phyloP scores from a whole-genome alignment of 2,329 filamentous ascomycete species.

The Aspergillus novofumigatus region DNA sequence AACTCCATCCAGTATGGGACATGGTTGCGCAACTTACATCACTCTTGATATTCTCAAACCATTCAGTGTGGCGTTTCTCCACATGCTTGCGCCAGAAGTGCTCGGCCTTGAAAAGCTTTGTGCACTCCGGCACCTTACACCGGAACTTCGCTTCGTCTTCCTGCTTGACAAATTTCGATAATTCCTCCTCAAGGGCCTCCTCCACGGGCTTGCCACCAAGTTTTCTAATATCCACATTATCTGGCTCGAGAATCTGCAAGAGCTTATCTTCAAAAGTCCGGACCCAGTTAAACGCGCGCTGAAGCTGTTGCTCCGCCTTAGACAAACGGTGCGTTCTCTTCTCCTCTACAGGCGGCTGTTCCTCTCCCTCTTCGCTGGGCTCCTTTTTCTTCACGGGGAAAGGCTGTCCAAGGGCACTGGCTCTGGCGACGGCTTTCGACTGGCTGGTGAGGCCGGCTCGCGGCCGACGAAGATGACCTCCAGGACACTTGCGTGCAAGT shows the following conservation, averaged over 20 bases:
- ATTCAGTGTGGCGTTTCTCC: slow-evolving; percentile 90
- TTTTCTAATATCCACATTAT: slow-evolving; percentile 81
- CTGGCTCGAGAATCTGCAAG: slow-evolving; percentile 84
- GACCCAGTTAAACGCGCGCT: slow-evolving; percentile 97
- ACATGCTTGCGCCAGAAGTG: slow-evolving; percentile 98
- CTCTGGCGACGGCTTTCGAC: slow-evolving; percentile 78
- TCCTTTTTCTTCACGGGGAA: slow-evolving; percentile 80
- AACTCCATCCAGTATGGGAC: neutral
- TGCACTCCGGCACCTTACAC: slow-evolving; percentile 93
- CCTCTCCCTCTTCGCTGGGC: slow-evolving; percentile 59
- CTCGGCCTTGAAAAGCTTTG: slow-evolving; percentile 94
- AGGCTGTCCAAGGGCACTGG: slow-evolving; percentile 74
- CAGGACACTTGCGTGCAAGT: slow-evolving; percentile 89
- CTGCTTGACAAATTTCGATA: slow-evolving; percentile 86
- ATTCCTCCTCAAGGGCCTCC: slow-evolving; percentile 80
- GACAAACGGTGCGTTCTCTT: slow-evolving; percentile 68
- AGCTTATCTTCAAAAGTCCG: slow-evolving; percentile 98
- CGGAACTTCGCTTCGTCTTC: slow-evolving; percentile 96
- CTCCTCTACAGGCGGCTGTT: slow-evolving; percentile 63
- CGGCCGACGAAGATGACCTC: slow-evolving; percentile 91
- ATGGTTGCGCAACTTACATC: slow-evolving; percentile 60
- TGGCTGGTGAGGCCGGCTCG: slow-evolving; percentile 77
- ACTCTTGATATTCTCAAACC: slow-evolving; percentile 72
- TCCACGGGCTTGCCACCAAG: slow-evolving; percentile 83
- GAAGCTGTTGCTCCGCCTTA: slow-evolving; percentile 86